Percentiles rank a stretch among this genome's conserved stretches.
Evolutionary conservation across 768 basidiomycete species (phyloP).

Genomic region (Ramaria rubella): DNA sequence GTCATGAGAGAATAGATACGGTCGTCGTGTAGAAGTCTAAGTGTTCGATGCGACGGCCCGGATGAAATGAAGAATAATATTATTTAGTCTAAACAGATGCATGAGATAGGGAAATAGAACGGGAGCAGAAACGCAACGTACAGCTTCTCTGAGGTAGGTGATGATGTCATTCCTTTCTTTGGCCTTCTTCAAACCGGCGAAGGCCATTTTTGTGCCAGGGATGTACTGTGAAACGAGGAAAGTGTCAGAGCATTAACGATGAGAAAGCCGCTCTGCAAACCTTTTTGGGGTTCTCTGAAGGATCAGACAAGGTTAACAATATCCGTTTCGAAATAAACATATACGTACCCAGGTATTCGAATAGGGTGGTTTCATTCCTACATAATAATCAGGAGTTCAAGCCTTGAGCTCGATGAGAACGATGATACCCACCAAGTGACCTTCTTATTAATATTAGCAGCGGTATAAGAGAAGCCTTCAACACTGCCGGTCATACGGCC

Average conservation of each 20-base stretch:
- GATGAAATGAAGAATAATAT: too few species aligned
- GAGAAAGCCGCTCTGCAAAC: conserved; percentile 32
- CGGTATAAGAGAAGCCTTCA: conserved; percentile 84
- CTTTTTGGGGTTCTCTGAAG: conserved; percentile 89
- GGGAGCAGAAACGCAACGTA: too few species aligned
- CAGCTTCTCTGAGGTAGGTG: conserved; percentile 70
- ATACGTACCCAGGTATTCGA: conserved; percentile 66
- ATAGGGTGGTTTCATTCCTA: conserved; percentile 69
- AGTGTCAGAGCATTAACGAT: background rate
- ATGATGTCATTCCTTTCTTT: conserved; percentile 96
- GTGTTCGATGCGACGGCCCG: too few species aligned
- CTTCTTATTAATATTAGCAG: conserved; percentile 94
- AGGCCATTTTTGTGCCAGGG: conserved; percentile 98
- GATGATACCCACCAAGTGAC: conserved; percentile 51
- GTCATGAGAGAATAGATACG: too few species aligned
- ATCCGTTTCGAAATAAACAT: too few species aligned
- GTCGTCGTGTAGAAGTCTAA: too few species aligned
- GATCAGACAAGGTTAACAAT: too few species aligned
- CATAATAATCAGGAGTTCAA: conserved; percentile 8
- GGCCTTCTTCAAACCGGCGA: conserved; percentile 97
- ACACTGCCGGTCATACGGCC: conserved; percentile 84
- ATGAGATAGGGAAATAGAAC: background rate
- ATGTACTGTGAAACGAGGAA: conserved; percentile 66
- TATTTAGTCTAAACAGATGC: too few species aligned
- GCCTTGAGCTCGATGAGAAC: background rate